Base-by-base conservation (phyloP, 2,329 filamentous ascomycete genomes). In the Geoglossum cookeanum region DNA sequence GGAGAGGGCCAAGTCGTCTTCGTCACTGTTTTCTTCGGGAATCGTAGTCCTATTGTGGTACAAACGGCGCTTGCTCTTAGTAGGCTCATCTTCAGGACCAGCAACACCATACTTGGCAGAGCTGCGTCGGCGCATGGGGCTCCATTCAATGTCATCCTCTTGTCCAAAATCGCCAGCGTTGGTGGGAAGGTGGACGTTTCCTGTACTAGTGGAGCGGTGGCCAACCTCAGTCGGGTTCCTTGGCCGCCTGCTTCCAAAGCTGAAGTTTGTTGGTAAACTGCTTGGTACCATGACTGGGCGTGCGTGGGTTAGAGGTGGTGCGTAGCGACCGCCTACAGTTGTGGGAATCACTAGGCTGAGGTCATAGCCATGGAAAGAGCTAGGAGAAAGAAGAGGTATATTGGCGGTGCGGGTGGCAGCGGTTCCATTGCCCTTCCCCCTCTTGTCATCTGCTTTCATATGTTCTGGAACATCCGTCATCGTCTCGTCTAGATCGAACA, bases 401-500 rank as follows among this genome's bases (percentile, higher is more conserved):
- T 32, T 37, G 35, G 6, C 30, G n/a, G 27, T 22, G 32, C 4
- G 5, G 45, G n/a, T 55, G 22, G 32, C 4, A 22, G 32, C n/a
- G 15, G 11, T 45, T 39, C 44, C 27, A 15, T 11, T 27, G 11
- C 22, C 54, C 2, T 30, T 30, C 30, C 32, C 54, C n/a, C 32
- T 39, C 22, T 5, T 29, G n/a, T 32, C 11, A 27, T 15, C 4
- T 15, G 39, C 11, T 42, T 42, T 15, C 39, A 3, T 17, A n/a
- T 15, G 27, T 45, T 55, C 49, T 2, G 33, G 37, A n/a, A 39
- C 5, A n/a, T 55, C 54, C 5, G 54, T 35, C 22, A 48, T 32
- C 11, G 54, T 55, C 54, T 55, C 54, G 9, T 55, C 54, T 5
- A 55, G 30, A 17, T 55, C 54, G n/a, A 55, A 55, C 35, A 55